Base-by-base conservation (phyloP, 169 alveolate genomes). In the Eimeria mitis region DNA sequence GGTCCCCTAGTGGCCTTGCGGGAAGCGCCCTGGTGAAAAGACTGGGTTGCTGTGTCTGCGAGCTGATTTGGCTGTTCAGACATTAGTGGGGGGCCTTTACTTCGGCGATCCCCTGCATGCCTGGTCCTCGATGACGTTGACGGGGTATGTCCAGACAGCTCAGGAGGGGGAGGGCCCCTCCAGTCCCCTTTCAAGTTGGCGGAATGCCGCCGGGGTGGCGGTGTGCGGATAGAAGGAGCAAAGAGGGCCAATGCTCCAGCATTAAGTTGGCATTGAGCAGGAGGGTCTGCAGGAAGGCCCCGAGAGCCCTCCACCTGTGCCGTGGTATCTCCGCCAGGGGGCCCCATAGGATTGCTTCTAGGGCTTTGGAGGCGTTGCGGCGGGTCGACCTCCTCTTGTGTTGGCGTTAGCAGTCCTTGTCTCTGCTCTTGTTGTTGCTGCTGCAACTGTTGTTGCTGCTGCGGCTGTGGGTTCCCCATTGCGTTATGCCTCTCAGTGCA, bases 231-330 rank as follows among this genome's bases (percentile, higher is more conserved):
- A 23, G 92, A 85, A 49, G 92, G 92, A 23, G 81, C 92, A 52
- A 85, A 85, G n/a, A 85, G 79, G 49, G 92, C 92, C 92, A 85
- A 56, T 34, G 79, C 65, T 52, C 52, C 92, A 40, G 92, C 92
- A 63, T 56, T 59, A 52, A 63, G 79, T 52, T 61, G 92, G 73
- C 79, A 63, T 37, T 59, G 92, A 25, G 61, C 25, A 85, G 78
- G 31, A 23, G 23, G 65, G 59, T 16, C 61, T 40, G 40, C 76
- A 54, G 73, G 76, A 59, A 63, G 75, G 49, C 54, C 76, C 54
- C 73, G 83, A 25, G 65, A 68, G 44, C 83, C n/a, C 61, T 63
- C 92, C 79, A 23, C 81, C 42, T 63, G 75, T 63, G 79, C 49
- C 31, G 81, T 56, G 28, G 25, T 56, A 28, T 1, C 81, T 23